Base-by-base conservation (phyloP, 306 rosid species). In the Cyclanthera cordifolia region DNA sequence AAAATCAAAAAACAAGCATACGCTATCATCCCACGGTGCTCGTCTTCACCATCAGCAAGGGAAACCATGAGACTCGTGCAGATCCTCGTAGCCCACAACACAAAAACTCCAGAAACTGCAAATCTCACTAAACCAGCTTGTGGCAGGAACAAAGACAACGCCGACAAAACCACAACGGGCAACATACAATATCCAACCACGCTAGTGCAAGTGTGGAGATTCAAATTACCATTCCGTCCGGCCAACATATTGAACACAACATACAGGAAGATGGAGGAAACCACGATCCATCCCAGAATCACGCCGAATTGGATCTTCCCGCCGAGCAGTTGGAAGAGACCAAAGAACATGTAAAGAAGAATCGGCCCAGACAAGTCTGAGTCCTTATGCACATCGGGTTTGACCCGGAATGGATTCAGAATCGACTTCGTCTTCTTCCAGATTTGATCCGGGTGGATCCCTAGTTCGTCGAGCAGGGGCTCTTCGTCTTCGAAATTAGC, bases 231-330 rank as follows among this genome's bases (percentile, higher is more conserved):
- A 25, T 87, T 73, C 56, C 97, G 81, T 24, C 99, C 97, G 3
- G 96, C 99, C 50, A 94, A 70, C 97, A 94, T 94, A 82, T 94
- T 90, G 82, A 86, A 94, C 47, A 94, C 99, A 12, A 82, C 85
- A 74, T 94, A 94, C n/a, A 94, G 76, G 67, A 94, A 94, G 53
- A 88, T 82, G 7, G 97, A 94, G 0, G 95, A 85, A 11, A 90
- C 99, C 21, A 90, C 97, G 79, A 94, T 90, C 99, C 97, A 94
- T 53, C 97, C 97, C 39, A 94, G 72, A 5, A 94, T 94, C 14
- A 94, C 97, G 41, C 99, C 99, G 45, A 94, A 94, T 73, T 90
- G 99, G 74, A 94, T 88, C 79, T 94, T 94, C 1, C 99, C 97
- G 0, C 86, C 97, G n/a, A 94, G 97, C 64, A 94, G 71, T 48